Evolutionary conservation across 805 yeast species (phyloP), one percentile per base, ranked within the genome.

Genomic region (Metschnikowia lochheadii): DNA sequence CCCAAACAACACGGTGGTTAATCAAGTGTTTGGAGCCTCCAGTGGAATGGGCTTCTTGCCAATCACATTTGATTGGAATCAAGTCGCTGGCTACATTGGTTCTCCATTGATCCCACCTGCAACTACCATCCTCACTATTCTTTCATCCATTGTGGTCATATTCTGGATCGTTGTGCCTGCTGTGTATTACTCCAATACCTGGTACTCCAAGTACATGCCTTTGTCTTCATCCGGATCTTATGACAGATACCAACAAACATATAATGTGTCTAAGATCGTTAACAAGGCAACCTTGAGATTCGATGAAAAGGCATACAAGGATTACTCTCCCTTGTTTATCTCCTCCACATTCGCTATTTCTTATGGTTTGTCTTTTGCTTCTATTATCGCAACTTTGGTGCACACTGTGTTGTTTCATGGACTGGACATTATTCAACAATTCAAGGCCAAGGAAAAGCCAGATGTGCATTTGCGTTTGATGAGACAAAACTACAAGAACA

Each of bases 81-180:
- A 81, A 60, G 70, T 83, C 38, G 77, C 82, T 7, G 76, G 73
- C 50, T 78, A 75, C 65, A 67, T 80, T 54, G 83, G 83, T 15
- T 79, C 84, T 18, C 89, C 89, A 10, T 72, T 85, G 61, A 73
- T 82, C 48, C 84, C 87, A 8, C 89, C 89, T 17, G 76, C 78
- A 26, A 64, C 76, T 14, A 67, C 78, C n/a, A 71, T 80, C 20
- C 65, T 78, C 33, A 70, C 82, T 20, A 62, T 79, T 39, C 66
- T 80, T 38, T 42, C 50, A 10, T 62, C 67, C 8, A 54, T 67
- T 49, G 67, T 58, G 52, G 41, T 65, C 31, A 62, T 73, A 36
- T 77, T 77, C 59, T 81, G 84, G 81, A 68, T 81, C 49, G 53
- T 70, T 39, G 69, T 73, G 14, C 84, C 87, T 8, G 80, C 78